Base-by-base conservation (phyloP, 768 basidiomycete species). In the Hypholoma sublateritium region DNA sequence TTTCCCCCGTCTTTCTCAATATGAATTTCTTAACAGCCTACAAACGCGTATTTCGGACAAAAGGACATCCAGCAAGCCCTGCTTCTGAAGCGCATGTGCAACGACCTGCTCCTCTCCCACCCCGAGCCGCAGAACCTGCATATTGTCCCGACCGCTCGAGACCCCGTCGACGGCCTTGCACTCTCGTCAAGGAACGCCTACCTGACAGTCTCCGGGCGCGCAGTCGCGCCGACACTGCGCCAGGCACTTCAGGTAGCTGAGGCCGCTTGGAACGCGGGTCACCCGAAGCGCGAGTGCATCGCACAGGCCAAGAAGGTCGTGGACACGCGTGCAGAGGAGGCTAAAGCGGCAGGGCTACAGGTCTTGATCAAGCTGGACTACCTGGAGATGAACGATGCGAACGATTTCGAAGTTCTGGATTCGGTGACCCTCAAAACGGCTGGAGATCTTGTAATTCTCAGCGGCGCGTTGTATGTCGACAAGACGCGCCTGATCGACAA, bases 21-120 rank as follows among this genome's bases (percentile, higher is more conserved):
- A 24, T 44, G 21, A 47, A 44, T 17, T 49, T 25, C 39, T 8
- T 24, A 8, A n/a, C 69, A 96, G 94, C 96, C 96, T 5, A 91
- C 91, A 44, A 84, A 87, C 61, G 87, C 91, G 19, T 98, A 98
- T 71, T 97, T 99, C 60, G 96, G 97, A 1, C 95, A 98, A 72
- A 98, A 98, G 69, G 96, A 98, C 69, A 97, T 99, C 53, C 97
- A 99, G 67, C 97, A 99, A 69, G 93, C 91, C 0, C 75, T 98
- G 14, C 73, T 99, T 44, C 78, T 98, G 32, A 87, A 89, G 34
- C 84, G 86, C 4, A 77, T 98, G 72, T 80, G 81, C 52, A 75
- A 80, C 25, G 97, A 99, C 70, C 77, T 97, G 5, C 82, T 96
- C 9, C 70, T 94, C n/a, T 74, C 88, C 5, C 80, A 91, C 67